These are phyloP conservation scores for Cyberlindnera americana DNA, from an alignment of 805 yeast genomes.

Conservation along the genomic window DNA sequence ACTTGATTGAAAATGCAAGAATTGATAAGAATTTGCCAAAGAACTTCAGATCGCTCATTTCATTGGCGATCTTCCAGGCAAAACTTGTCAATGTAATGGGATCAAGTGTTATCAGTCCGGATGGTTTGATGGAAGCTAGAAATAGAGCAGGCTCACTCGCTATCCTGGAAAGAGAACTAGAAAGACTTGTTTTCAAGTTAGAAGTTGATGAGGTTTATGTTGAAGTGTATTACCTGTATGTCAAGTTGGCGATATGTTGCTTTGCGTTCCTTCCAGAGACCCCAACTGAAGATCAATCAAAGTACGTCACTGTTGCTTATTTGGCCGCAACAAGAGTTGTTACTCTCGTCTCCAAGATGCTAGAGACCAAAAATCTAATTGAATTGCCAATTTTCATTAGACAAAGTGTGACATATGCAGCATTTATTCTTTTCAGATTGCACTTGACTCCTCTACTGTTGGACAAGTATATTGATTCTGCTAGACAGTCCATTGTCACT, in stretches of 20 bases:
- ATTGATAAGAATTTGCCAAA: constrained; percentile 60
- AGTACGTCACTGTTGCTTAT: constrained; percentile 79
- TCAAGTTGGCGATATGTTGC: constrained; percentile 76
- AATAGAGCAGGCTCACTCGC: constrained; percentile 77
- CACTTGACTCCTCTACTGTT: constrained; percentile 73
- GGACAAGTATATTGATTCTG: constrained; percentile 71
- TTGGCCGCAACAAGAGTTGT: constrained; percentile 76
- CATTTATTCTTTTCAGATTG: constrained; percentile 71
- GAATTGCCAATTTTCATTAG: constrained; percentile 86
- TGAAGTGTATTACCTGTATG: constrained; percentile 75
- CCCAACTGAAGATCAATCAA: constrained; percentile 80
- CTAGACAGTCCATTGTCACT: constrained; percentile 90
- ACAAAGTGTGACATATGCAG: constrained; percentile 81
- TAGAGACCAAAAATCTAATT: constrained; percentile 65
- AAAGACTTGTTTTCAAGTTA: constrained; percentile 61
- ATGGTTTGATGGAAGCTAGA: constrained; percentile 82
- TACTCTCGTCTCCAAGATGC: constrained; percentile 68
- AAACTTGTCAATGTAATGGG: constrained; percentile 86
- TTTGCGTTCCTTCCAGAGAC: constrained; percentile 91
- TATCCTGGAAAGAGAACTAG: constrained; percentile 76
- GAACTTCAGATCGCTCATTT: constrained; percentile 65
- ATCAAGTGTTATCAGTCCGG: constrained; percentile 76
- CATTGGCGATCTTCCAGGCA: constrained; percentile 77
- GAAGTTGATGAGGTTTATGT: constrained; percentile 64
- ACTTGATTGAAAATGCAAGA: constrained; percentile 73